A percentile compares a stretch with the other conserved stretches of the same genome.
Conservation (phyloP, 208 protist species). For the Leishmania mexicana region DNA sequence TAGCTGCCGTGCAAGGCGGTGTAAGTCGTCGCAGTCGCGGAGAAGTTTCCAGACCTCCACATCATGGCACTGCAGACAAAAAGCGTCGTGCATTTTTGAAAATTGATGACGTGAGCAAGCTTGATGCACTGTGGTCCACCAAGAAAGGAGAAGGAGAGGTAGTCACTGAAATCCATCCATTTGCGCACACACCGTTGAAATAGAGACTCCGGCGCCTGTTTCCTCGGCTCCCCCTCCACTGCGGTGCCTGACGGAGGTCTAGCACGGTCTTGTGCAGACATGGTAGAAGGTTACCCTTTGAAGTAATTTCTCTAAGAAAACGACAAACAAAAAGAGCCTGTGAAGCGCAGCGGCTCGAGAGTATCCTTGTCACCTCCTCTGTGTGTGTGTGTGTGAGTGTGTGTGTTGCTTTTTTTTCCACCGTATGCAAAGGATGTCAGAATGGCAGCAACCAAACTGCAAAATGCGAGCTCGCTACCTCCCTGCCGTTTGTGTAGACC, state of each 20-base stretch:
- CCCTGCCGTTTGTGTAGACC: not conserved
- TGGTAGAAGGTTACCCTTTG: not conserved
- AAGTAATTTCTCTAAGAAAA: not conserved
- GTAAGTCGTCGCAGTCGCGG: constrained; percentile 82
- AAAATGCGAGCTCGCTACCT: not conserved
- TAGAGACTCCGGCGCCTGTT: constrained; percentile 12
- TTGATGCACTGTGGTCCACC: constrained; percentile 69
- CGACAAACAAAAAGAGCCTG: not conserved
- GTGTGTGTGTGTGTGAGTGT: not conserved
- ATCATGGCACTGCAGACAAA: constrained; percentile 75
- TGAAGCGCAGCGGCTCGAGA: not conserved
- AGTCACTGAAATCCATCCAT: constrained; percentile 62
- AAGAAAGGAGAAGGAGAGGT: constrained; percentile 46
- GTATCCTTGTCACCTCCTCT: not conserved
- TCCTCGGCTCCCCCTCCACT: not conserved
- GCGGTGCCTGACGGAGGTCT: not conserved
- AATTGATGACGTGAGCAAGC: constrained; percentile 77
- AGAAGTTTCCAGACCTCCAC: constrained; percentile 66
- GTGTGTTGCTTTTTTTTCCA: not conserved
- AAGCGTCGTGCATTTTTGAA: constrained; percentile 80
- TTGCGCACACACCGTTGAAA: constrained; percentile 26
- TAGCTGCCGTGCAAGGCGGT: constrained; percentile 88
- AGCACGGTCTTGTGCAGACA: not conserved
- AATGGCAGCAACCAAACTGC: not conserved
- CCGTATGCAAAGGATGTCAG: not conserved